Evolutionary conservation across 192 early-diverging fungal species (phyloP).

Genomic region (Spizellomyces punctatus): DNA sequence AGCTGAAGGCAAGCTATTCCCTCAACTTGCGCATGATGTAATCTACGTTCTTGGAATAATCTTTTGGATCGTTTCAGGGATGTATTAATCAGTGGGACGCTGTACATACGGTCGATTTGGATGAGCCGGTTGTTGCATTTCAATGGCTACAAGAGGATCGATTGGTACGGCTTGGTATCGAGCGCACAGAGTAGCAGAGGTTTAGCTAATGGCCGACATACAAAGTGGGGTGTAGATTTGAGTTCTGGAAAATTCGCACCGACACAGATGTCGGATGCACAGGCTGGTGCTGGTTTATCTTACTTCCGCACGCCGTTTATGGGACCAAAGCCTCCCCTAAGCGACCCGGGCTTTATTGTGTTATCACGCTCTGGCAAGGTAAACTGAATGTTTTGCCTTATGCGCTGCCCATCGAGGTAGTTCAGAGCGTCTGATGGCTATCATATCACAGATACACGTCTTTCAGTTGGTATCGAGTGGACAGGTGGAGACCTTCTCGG

Average conservation of each 20-base stretch:
- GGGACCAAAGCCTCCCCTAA: not conserved
- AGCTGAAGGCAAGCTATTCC: not conserved
- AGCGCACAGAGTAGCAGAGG: too few species aligned
- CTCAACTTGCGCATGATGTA: not conserved
- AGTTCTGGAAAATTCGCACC: too few species aligned
- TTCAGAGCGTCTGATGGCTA: too few species aligned
- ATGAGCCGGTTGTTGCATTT: not conserved
- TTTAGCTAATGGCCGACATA: too few species aligned
- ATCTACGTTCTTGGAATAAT: not conserved
- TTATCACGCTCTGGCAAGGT: not conserved
- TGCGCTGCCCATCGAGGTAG: too few species aligned
- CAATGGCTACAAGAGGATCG: slow-evolving; percentile 31
- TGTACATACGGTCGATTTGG: slow-evolving; percentile 2
- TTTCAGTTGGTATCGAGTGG: too few species aligned
- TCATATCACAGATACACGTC: too few species aligned
- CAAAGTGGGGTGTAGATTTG: too few species aligned
- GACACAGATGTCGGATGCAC: too few species aligned
- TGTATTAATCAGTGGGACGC: slow-evolving; percentile 52
- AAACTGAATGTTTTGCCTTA: too few species aligned
- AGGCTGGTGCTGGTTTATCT: too few species aligned
- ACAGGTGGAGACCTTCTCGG: too few species aligned
- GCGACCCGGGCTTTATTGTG: not conserved
- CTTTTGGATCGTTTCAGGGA: slow-evolving; percentile 12
- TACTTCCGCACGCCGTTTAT: not conserved
- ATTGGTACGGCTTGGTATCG: not conserved